These are phyloP conservation scores for Grosmannia serpens DNA, from an alignment of 2,329 filamentous ascomycete species.

Conservation along the genomic window DNA sequence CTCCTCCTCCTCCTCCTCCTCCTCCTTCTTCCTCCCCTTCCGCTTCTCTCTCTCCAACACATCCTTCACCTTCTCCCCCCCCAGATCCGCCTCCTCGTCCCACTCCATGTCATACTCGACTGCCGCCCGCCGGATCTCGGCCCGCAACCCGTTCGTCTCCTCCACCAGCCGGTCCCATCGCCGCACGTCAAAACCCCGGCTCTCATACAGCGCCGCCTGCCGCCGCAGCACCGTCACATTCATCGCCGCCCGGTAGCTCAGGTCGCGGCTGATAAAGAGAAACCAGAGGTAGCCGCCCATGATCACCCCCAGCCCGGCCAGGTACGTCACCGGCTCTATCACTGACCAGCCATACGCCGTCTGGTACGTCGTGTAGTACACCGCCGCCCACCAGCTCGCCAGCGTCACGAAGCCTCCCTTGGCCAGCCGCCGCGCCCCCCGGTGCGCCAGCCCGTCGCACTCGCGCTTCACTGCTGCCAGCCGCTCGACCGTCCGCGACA, in stretches of 20 bases:
- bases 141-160: constrained; percentile 65
- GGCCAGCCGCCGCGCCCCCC: constrained; percentile 66
- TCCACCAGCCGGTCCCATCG: constrained; percentile 71
- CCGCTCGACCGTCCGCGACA: constrained; percentile 54
- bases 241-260: constrained; percentile 76
- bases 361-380: constrained; percentile 60
- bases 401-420: constrained; percentile 67
- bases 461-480: constrained; percentile 67
- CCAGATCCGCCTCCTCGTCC: constrained; percentile 64
- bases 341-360: constrained; percentile 82
- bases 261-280: constrained; percentile 80
- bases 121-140: constrained; percentile 70
- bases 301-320: constrained; percentile 73
- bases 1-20: constrained; percentile 20
- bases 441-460: constrained; percentile 68
- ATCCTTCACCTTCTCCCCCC: constrained; percentile 48
- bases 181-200: constrained; percentile 61
- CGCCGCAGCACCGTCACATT: constrained; percentile 74
- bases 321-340: constrained; percentile 83
- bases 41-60: constrained; percentile 41
- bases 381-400: constrained; percentile 67
- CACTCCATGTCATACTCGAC: constrained; percentile 85
- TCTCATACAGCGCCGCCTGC: constrained; percentile 65
- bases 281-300: constrained; percentile 93
- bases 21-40: constrained; percentile 27